Evolutionary conservation across 768 basidiomycete genomes (phyloP), one percentile per base, ranked within the genome.

Genomic region (Agaricus bisporus): DNA sequence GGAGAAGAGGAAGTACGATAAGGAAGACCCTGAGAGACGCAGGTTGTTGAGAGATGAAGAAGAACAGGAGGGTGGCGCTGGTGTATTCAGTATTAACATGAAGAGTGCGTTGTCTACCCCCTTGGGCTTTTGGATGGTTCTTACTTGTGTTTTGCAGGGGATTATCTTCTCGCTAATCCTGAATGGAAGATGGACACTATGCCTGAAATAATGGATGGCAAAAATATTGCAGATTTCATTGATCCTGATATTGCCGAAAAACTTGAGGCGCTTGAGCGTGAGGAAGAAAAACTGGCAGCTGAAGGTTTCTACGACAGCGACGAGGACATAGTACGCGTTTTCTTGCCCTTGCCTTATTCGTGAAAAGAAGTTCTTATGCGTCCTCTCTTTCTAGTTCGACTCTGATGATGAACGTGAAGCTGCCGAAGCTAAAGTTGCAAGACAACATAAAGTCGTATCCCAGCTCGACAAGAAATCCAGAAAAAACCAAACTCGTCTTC

Each of bases 131-230:
- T 29, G 17, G 4, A 47, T 12, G n/a, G 44, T 43, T 14, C 14
- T 32, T 47, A n/a, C 48, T 46, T 12, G 32, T 2, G 8, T 41
- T 45, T 56, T 59, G 45, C 71, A 98, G 95, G 92, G 78, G 81
- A 91, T 68, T 98, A 97, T 71, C 54, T 97, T 25, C 83, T 99
- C 55, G 77, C 83, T 20, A 85, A 97, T 65, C 83, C 88, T 36
- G 86, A 90, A 41, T 99, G 97, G 97, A 99, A 97, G 74, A 76
- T 83, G 73, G 97, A 99, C 64, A 77, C 82, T 59, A 88, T 98
- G n/a, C 97, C 97, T n/a, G 97, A 99, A 68, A 91, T 99, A 64
- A 85, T 92, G 86, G 85, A 98, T 60, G 97, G 97, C 72, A 98
- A 98, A 81, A 99, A 99, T 73, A 73, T 98, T 49, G 95, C 95